Base-by-base conservation (phyloP, 306 rosid genomes). In the Arachis hypogaea region DNA sequence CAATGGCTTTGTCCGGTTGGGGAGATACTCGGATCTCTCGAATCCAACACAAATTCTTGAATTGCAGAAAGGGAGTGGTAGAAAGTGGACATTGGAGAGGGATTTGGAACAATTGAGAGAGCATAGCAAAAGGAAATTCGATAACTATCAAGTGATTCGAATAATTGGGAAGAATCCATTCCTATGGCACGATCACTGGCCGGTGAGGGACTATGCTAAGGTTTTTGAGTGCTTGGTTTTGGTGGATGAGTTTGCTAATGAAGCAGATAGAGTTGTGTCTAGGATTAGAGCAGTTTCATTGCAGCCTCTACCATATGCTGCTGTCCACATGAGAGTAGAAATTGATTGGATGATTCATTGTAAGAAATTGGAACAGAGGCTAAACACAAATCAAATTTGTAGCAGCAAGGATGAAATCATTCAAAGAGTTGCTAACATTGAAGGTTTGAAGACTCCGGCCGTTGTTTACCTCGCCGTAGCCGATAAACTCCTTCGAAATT, bases 271-370 rank as follows among this genome's bases (percentile, higher is more conserved):
- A 72, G 95, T 93, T 64, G 86, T 88, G 44, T 82, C 97, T 11
- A 86, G 41, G 80, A 88, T 93, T 73, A 87, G 90, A 88, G 81
- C 63, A 68, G 57, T 66, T 43, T 59, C 79, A 51, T 49, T 54
- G 7, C 45, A 49, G 59, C 65, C 78, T 36, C 74, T 82, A 65
- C 93, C 92, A 36, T 92, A 82, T 75, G 87, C 84, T 12, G 95
- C 98, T 11, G 98, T 92, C 36, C 98, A 92, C 71, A 90, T 92
- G 98, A 86, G 98, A 63, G 78, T 92, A 30, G 98, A 92, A 73
- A 86, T 88, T 82, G 98, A 92, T 42, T 92, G 98, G 98, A 88
- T 88, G 98, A 92, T 92, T 72, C 98, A 92, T 16, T 92, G 98
- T 70, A 92, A 86, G 76, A 88, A 92, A 41, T 69, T 85, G 67